Conservation (phyloP, 176 grass and related monocot genomes). For the Chloris gayana region DNA sequence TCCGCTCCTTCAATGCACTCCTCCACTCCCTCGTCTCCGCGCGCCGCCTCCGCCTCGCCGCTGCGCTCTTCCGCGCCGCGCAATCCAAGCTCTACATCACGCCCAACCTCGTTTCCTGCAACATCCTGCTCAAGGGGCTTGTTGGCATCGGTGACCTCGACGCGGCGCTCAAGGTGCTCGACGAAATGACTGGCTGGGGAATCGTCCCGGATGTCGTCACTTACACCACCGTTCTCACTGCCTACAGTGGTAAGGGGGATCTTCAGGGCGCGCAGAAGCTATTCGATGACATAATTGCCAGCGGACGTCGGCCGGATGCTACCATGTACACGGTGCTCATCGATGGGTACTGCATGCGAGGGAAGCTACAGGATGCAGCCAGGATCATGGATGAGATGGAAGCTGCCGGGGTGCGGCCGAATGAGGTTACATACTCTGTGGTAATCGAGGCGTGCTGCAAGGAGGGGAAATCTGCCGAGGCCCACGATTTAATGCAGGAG, state of each 20-base stretch:
- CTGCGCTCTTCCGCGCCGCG: slow-evolving; percentile 62
- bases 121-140: slow-evolving; percentile 60
- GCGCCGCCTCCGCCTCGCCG: slow-evolving; percentile 53
- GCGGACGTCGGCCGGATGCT: slow-evolving; percentile 54
- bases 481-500: slow-evolving; percentile 46
- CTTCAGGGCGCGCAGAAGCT: slow-evolving; percentile 47
- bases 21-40: slow-evolving; percentile 65
- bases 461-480: slow-evolving; percentile 55
- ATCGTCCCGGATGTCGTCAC: slow-evolving; percentile 60
- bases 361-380: slow-evolving; percentile 54
- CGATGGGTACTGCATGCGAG: slow-evolving; percentile 53
- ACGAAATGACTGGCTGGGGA: slow-evolving; percentile 71
- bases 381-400: slow-evolving; percentile 95
- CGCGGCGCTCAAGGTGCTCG: slow-evolving; percentile 58
- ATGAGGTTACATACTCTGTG: slow-evolving; percentile 67
- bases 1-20: slow-evolving; percentile 79
- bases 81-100: slow-evolving; percentile 60
- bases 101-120: slow-evolving; percentile 69
- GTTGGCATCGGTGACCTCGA: slow-evolving; percentile 45
- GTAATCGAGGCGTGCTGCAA: slow-evolving; percentile 68
- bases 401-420: slow-evolving; percentile 43
- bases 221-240: slow-evolving; percentile 64
- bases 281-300: slow-evolving; percentile 49
- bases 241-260: slow-evolving; percentile 54
- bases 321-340: slow-evolving; percentile 69